Evolutionary conservation across 2,329 filamentous ascomycete genomes (phyloP).

Genomic region (Pyricularia grisea): DNA sequence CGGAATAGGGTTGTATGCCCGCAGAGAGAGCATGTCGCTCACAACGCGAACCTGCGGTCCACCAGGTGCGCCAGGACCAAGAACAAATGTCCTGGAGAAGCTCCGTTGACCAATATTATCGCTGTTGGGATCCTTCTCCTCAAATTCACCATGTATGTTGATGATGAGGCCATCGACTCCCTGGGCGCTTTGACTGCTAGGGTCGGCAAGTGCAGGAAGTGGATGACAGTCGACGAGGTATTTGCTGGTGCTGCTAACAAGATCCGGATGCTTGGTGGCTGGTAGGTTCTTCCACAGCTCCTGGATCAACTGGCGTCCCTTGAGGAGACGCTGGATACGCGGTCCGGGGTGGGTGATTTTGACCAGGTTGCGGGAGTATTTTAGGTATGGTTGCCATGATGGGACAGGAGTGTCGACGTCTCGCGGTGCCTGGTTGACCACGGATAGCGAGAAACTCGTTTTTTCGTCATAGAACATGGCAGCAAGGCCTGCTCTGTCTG

Average conservation of each 20-base stretch:
- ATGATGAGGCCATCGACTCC: constrained; percentile 74
- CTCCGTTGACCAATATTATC: constrained; percentile 57
- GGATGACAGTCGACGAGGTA: constrained; percentile 79
- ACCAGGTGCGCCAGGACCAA: constrained; percentile 63
- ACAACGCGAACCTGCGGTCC: constrained; percentile 62
- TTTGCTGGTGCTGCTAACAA: constrained; percentile 56
- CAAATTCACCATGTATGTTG: constrained; percentile 74
- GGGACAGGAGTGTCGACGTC: constrained; percentile 32
- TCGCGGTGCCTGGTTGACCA: constrained; percentile 52
- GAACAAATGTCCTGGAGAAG: constrained; percentile 72
- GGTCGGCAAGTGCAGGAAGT: constrained; percentile 62
- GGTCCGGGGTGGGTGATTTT: constrained; percentile 50
- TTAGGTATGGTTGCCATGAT: constrained; percentile 68
- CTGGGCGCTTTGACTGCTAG: constrained; percentile 47
- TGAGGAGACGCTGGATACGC: constrained; percentile 55
- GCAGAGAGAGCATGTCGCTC: constrained; percentile 68
- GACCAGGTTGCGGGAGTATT: constrained; percentile 67
- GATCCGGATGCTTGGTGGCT: constrained; percentile 62
- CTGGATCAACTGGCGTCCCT: constrained; percentile 54
- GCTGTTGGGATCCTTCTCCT: constrained; percentile 55
- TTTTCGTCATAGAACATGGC: constrained; percentile 64
- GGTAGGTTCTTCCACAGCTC: constrained; percentile 64
- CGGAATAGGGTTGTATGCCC: constrained; percentile 50
- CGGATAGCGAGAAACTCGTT: constrained; percentile 66
- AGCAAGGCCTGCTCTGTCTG: constrained; percentile 53